Evolutionary conservation across 2,329 filamentous ascomycete genomes (phyloP), one percentile per base, ranked within the genome.

Genomic region (Aureobasidium namibiae): DNA sequence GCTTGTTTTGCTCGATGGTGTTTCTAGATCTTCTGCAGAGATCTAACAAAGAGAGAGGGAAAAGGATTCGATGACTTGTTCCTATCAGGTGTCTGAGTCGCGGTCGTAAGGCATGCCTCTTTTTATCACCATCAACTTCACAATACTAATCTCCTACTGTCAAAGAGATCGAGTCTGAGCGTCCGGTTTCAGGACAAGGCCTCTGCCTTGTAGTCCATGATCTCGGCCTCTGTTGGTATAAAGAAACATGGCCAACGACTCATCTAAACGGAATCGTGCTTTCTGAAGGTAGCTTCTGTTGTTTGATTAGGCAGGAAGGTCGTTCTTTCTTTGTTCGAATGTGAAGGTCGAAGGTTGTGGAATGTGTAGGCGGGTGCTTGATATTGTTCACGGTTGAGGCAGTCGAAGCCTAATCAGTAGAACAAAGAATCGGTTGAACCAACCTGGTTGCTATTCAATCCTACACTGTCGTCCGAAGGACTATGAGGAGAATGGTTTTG

Each of bases 121-220:
- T 38, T 24, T 52, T 52, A 52, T 52, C 49, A 52, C 11, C 14
- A 8, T 10, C 13, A 16, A 8, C 7, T 26, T 39, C 50, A 54
- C 50, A 54, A 54, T 54, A 54, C n/a, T 14, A 54, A 54, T 42
- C 36, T 42, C 48, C 24, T 6, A 16, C 3, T 4, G 1, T 54
- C 50, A 54, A 54, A 41, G 50, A 54, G 24, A 41, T 42, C n/a
- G 11, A 1, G 4, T n/a, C 50, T 21, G 41, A 24, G 18, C 42
- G 38, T 42, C 50, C 50, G 50, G 36, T 54, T 54, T 42, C 50
- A 54, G 49, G 49, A 31, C 23, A n/a, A n/a, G n/a, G n/a, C 1
- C 29, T 10, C 29, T 39, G 49, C 49, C 49, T 52, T 52, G 33
- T 39, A n/a, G 49, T 52, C 39, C 29, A 23, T 14, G 8, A n/a